A percentile compares a stretch with the other conserved stretches of the same genome.
Evolutionary conservation across 768 basidiomycete species (phyloP).

Genomic region (Paxillus involutus): DNA sequence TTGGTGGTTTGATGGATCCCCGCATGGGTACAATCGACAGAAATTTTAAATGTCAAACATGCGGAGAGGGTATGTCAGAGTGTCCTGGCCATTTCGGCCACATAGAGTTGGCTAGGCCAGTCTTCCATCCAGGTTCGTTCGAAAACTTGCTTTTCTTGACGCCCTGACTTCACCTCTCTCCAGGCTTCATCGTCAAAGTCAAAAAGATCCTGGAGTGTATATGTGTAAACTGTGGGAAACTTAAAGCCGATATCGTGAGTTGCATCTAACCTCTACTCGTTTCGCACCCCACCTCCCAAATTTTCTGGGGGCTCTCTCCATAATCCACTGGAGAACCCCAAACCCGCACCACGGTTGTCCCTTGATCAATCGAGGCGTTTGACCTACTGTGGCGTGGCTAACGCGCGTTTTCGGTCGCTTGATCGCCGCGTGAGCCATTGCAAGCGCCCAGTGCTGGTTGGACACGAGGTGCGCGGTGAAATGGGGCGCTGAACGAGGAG

Average conservation of each 20-base stretch:
- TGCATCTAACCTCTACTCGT: conserved; percentile 78
- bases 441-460: conserved; percentile 74
- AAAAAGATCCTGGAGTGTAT: conserved; percentile 99
- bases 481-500: conserved; percentile 98
- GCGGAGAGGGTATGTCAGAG: conserved; percentile 99
- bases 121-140: conserved; percentile 89
- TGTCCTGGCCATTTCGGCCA: conserved; percentile 99
- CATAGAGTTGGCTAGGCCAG: conserved; percentile 95
- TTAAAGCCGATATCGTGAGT: conserved; percentile 98
- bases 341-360: conserved; percentile 80
- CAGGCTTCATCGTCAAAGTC: conserved; percentile 95
- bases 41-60: conserved; percentile 99
- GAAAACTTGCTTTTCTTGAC: background rate
- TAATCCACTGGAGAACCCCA: conserved; percentile 87
- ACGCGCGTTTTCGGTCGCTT: conserved; percentile 93
- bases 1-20: conserved; percentile 95
- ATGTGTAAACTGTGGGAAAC: conserved; percentile 97
- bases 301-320: conserved; percentile 99
- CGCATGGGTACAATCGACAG: conserved; percentile 97
- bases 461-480: conserved; percentile 92
- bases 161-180: background rate
- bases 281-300: conserved; percentile 89
- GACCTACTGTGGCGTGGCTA: conserved; percentile 72
- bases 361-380: conserved; percentile 81
- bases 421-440: conserved; percentile 79